Percentiles rank a stretch among this genome's conserved stretches.
These are phyloP conservation scores for Neobulgaria alba DNA, from an alignment of 2,329 filamentous ascomycete species.

Conservation along the genomic window DNA sequence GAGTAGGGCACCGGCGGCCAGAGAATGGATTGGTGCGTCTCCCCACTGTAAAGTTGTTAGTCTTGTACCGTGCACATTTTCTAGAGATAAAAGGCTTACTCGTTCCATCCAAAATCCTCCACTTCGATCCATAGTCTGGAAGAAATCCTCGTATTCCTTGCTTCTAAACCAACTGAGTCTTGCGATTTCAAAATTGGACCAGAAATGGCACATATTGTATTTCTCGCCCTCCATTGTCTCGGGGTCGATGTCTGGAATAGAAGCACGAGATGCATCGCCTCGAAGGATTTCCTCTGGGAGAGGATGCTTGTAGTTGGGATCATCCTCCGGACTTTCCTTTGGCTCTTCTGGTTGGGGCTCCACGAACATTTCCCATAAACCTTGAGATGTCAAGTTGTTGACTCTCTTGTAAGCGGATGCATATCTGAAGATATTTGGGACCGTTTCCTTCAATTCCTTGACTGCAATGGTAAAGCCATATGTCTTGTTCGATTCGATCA, in stretches of 20 bases:
- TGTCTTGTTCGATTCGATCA: slow-evolving; percentile 92
- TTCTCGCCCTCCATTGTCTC: slow-evolving; percentile 95
- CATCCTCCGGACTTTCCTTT: slow-evolving; percentile 48
- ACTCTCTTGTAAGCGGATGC: slow-evolving; percentile 94
- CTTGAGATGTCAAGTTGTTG: slow-evolving; percentile 83
- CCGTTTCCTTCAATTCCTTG: slow-evolving; percentile 94
- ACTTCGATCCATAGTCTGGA: slow-evolving; percentile 96
- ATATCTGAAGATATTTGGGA: slow-evolving; percentile 97
- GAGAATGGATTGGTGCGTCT: slow-evolving; percentile 95
- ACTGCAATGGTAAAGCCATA: slow-evolving; percentile 99
- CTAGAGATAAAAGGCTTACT: too few species aligned
- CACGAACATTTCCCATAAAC: slow-evolving; percentile 97
- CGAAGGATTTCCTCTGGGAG: slow-evolving; percentile 75
- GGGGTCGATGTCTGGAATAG: slow-evolving; percentile 73
- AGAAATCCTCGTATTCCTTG: slow-evolving; percentile 96
- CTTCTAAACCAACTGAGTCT: slow-evolving; percentile 92
- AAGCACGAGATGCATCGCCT: slow-evolving; percentile 61
- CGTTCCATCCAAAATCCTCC: slow-evolving; percentile 99
- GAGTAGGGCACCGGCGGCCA: slow-evolving; percentile 84
- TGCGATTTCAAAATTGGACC: slow-evolving; percentile 99
- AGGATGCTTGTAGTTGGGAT: slow-evolving; percentile 55
- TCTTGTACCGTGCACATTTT: too few species aligned
- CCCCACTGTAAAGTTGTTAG: slow-evolving; percentile 62
- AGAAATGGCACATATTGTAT: slow-evolving; percentile 99
- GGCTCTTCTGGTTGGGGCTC: slow-evolving; percentile 60